Evolutionary conservation across 768 basidiomycete genomes (phyloP).

Genomic region (Aureoboletus auriporus): DNA sequence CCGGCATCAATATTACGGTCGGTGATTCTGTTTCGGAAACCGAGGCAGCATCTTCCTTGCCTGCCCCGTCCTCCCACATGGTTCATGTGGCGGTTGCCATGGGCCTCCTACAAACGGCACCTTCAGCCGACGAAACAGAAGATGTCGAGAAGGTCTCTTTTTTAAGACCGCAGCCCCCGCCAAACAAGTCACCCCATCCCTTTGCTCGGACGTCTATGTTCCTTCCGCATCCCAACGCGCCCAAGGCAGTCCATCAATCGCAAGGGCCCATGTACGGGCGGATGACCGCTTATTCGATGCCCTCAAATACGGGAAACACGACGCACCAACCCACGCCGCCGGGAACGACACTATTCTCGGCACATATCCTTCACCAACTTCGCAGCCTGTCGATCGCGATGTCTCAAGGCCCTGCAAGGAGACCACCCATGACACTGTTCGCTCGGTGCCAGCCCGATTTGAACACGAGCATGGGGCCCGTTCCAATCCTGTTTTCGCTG

Average conservation of each 20-base stretch:
- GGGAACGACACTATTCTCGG: constrained; percentile 28
- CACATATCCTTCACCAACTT: constrained; percentile 23
- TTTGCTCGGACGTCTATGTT: constrained; percentile 41
- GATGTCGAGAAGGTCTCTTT: constrained; percentile 15
- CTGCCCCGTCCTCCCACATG: constrained; percentile 4
- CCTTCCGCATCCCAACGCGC: constrained; percentile 53
- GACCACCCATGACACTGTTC: constrained; percentile 49
- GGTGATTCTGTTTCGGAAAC: constrained; percentile 6
- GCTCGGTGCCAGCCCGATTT: constrained; percentile 54
- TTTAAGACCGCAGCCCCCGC: constrained; percentile 25
- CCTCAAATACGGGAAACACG: constrained; percentile 7
- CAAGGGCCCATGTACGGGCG: constrained; percentile 61
- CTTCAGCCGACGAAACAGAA: constrained; percentile 1
- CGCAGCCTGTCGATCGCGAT: constrained; percentile 13
- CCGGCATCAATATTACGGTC: constrained; percentile 7
- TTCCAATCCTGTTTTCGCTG: constrained; percentile 56
- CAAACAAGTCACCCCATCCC: constrained; percentile 17
- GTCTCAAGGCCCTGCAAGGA: constrained; percentile 19
- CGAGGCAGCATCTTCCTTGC: constrained; percentile 8
- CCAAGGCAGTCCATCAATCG: constrained; percentile 31
- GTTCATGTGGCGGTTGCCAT: constrained; percentile 13
- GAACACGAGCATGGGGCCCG: constrained; percentile 45
- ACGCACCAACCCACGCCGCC: constrained; percentile 10
- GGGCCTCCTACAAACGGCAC: constrained; percentile 9
- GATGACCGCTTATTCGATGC: constrained; percentile 4